Evolutionary conservation across 2,329 filamentous ascomycete species (phyloP).

Genomic region (Penicillium crustosum): DNA sequence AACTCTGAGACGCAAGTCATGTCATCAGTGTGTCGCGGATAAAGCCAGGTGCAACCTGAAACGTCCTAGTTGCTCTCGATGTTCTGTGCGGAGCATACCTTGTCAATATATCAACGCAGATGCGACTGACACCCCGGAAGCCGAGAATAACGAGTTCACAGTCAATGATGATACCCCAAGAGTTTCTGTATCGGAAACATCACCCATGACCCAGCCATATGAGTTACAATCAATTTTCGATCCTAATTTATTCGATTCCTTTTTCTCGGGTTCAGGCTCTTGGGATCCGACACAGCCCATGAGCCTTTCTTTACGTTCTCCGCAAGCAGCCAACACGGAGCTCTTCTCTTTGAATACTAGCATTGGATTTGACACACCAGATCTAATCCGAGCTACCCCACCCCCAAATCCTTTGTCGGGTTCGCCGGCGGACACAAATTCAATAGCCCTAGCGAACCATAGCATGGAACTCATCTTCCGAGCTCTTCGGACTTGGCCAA

Average conservation of each 20-base stretch:
- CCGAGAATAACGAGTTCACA: not conserved
- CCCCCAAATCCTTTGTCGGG: not conserved
- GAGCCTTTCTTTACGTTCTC: not conserved
- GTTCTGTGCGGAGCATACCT: not conserved
- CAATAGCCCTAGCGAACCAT: slow-evolving; percentile 11
- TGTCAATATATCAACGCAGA: not conserved
- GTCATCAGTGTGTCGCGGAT: slow-evolving; percentile 1
- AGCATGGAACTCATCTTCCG: slow-evolving; percentile 39
- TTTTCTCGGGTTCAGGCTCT: not conserved
- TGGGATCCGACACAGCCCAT: not conserved
- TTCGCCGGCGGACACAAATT: not conserved
- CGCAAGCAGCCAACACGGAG: not conserved
- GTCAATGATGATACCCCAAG: not conserved
- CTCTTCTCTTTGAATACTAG: not conserved
- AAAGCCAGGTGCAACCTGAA: slow-evolving; percentile 5
- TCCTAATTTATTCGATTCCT: slow-evolving; percentile 1
- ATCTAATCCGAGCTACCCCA: not conserved
- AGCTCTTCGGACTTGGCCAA: slow-evolving; percentile 41
- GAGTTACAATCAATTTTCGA: not conserved
- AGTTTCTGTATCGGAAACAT: not conserved
- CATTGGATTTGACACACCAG: not conserved
- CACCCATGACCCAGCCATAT: not conserved
- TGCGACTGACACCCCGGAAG: not conserved
- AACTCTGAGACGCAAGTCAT: not conserved
- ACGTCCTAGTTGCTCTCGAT: slow-evolving; percentile 3